phyloP scores from a whole-genome alignment of 176 grass and related monocot species.

The Juncus inflexus region DNA sequence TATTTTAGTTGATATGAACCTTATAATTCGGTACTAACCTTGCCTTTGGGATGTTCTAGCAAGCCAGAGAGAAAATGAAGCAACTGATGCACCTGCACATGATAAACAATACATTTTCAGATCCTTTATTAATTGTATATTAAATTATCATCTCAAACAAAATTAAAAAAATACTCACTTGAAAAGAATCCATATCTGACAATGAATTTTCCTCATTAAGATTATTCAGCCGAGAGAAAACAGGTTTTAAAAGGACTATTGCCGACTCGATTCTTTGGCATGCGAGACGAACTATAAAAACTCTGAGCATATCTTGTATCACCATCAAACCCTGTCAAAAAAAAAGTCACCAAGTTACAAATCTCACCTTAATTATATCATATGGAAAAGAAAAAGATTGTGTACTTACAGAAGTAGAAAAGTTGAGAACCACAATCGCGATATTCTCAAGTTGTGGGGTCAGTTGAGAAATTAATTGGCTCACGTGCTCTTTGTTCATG shows the following conservation, averaged over 20 bases:
- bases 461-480: slow-evolving; percentile 58
- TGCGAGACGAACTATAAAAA: slow-evolving; percentile 79
- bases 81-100: slow-evolving; percentile 73
- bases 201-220: slow-evolving; percentile 56
- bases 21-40: slow-evolving; percentile 39
- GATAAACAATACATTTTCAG: neutral
- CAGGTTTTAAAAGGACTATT: slow-evolving; percentile 69
- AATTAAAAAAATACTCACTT: slow-evolving; percentile 42
- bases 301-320: slow-evolving; percentile 94
- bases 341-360: slow-evolving; percentile 15
- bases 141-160: neutral
- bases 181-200: slow-evolving; percentile 67
- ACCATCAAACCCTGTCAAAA: slow-evolving; percentile 58
- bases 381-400: slow-evolving; percentile 23
- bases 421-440: slow-evolving; percentile 68
- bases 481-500: slow-evolving; percentile 60
- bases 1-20: neutral
- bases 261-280: slow-evolving; percentile 76
- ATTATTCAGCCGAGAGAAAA: slow-evolving; percentile 71
- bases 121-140: slow-evolving; percentile 15
- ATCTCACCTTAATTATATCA: slow-evolving; percentile 14
- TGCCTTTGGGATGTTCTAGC: slow-evolving; percentile 79
- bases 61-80: slow-evolving; percentile 76
- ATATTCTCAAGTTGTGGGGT: slow-evolving; percentile 89
- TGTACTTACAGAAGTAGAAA: slow-evolving; percentile 77